These are phyloP conservation scores for Cordyceps cicadae DNA, from an alignment of 2,329 filamentous ascomycete species.

Conservation along the genomic window DNA sequence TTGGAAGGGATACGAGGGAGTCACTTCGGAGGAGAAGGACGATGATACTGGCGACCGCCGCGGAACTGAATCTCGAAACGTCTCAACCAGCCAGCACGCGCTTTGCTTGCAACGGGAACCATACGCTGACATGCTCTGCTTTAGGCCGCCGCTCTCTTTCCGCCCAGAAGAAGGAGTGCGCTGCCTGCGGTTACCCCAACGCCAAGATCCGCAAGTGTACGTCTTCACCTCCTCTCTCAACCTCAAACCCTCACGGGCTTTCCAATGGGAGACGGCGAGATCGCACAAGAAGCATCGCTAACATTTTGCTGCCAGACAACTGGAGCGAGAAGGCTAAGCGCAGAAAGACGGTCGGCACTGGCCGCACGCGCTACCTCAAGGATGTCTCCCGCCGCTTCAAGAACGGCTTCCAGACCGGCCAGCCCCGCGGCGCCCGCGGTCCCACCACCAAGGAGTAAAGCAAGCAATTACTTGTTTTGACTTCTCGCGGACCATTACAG, in stretches of 20 bases:
- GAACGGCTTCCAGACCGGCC: slow-evolving; percentile 93
- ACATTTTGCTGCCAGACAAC: slow-evolving; percentile 60
- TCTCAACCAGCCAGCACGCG: no score
- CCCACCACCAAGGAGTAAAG: slow-evolving; percentile 31
- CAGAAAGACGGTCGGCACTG: slow-evolving; percentile 98
- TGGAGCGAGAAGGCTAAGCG: slow-evolving; percentile 99
- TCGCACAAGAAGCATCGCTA: not conserved
- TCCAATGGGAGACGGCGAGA: not conserved
- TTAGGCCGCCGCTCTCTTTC: slow-evolving; percentile 91
- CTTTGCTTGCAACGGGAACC: not conserved
- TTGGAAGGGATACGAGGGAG: not conserved
- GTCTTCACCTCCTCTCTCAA: slow-evolving; percentile 32
- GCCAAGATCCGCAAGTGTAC: slow-evolving; percentile 98
- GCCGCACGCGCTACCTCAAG: slow-evolving; percentile 94
- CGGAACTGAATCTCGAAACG: not conserved
- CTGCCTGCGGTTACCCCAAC: slow-evolving; percentile 90
- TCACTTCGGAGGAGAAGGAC: not conserved
- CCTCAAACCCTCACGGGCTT: not conserved
- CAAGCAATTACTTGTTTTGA: not conserved
- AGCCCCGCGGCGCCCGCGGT: slow-evolving; percentile 75
- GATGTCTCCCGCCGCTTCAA: slow-evolving; percentile 85
- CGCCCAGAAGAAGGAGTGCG: slow-evolving; percentile 98
- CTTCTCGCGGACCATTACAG: not conserved
- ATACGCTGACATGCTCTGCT: slow-evolving; percentile 9
- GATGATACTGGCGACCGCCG: not conserved